A percentile compares a stretch with the other conserved stretches of the same genome.
These are phyloP conservation scores for Salvia hispanica DNA, from an alignment of 257 asterid genomes.

Conservation along the genomic window DNA sequence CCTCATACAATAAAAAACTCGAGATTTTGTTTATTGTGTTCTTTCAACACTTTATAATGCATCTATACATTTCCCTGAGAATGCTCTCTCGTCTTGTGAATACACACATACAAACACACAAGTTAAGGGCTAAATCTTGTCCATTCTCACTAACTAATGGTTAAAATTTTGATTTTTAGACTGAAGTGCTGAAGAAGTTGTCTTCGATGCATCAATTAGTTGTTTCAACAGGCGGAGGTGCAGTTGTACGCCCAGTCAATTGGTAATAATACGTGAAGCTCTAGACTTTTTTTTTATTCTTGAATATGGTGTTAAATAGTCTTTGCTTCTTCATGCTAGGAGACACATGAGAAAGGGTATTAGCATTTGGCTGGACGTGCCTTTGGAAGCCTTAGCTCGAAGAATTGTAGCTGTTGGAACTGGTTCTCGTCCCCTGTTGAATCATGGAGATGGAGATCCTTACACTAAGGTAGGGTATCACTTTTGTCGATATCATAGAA, in stretches of 20 bases:
- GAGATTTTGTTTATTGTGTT: not conserved
- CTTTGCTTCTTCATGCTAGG: conserved; percentile 46
- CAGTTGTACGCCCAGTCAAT: conserved; percentile 84
- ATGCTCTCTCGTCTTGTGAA: not conserved
- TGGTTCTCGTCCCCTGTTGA: conserved; percentile 76
- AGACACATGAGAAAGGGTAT: conserved; percentile 83
- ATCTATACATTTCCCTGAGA: not conserved
- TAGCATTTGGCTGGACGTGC: conserved; percentile 89
- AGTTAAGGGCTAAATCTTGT: conserved; percentile 18
- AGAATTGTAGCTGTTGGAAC: conserved; percentile 76
- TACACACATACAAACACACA: no score
- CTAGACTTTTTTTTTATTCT: not conserved
- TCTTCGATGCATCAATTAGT: conserved; percentile 71
- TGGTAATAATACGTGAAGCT: conserved; percentile 53
- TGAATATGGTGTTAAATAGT: conserved; percentile 17
- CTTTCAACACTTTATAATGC: not conserved
- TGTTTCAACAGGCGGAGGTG: conserved; percentile 97
- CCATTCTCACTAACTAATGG: conserved; percentile 5
- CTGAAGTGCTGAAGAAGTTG: conserved; percentile 65
- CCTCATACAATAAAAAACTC: not conserved
- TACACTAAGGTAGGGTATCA: conserved; percentile 54
- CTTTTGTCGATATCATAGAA: not conserved
- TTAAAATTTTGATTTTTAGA: conserved; percentile 43
- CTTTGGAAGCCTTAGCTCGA: conserved; percentile 86
- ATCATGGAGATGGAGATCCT: conserved; percentile 71